Evolutionary conservation across 164 flowering plant species (phyloP).

Genomic region (Saururus chinensis): DNA sequence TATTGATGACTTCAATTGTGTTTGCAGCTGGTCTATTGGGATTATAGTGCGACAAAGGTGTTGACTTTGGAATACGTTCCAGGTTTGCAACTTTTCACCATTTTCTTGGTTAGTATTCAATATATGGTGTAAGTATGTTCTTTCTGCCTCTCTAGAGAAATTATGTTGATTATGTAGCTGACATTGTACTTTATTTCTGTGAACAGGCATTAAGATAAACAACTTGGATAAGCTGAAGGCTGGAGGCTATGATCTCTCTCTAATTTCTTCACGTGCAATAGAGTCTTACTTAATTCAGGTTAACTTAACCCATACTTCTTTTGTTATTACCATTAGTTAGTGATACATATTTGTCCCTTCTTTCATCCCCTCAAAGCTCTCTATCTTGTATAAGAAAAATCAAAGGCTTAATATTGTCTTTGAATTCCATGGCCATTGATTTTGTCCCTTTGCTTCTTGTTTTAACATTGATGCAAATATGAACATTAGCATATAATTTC

Average conservation of each 20-base stretch:
- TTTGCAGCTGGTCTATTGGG: conserved; percentile 78
- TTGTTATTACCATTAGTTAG: background rate
- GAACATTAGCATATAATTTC: no score
- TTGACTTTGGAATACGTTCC: conserved; percentile 95
- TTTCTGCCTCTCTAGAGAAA: background rate
- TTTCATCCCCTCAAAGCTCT: background rate
- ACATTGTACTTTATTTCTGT: conserved; percentile 7
- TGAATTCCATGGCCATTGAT: no score
- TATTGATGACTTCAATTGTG: background rate
- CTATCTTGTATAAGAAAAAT: no score
- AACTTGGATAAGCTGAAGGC: conserved; percentile 43
- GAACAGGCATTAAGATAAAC: conserved; percentile 77
- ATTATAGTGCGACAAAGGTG: conserved; percentile 77
- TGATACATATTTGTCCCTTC: background rate
- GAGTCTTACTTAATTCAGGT: conserved; percentile 96
- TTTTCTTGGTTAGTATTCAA: background rate
- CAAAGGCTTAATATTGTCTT: no score
- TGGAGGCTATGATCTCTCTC: conserved; percentile 54
- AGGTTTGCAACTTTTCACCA: conserved; percentile 32
- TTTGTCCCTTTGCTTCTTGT: no score
- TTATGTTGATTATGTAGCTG: conserved; percentile 1
- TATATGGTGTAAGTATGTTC: background rate
- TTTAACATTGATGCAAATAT: no score
- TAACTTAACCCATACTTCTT: background rate
- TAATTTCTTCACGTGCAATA: conserved; percentile 71